Evolutionary conservation across 306 rosid genomes (phyloP).

Genomic region (Crataegus laevigata): DNA sequence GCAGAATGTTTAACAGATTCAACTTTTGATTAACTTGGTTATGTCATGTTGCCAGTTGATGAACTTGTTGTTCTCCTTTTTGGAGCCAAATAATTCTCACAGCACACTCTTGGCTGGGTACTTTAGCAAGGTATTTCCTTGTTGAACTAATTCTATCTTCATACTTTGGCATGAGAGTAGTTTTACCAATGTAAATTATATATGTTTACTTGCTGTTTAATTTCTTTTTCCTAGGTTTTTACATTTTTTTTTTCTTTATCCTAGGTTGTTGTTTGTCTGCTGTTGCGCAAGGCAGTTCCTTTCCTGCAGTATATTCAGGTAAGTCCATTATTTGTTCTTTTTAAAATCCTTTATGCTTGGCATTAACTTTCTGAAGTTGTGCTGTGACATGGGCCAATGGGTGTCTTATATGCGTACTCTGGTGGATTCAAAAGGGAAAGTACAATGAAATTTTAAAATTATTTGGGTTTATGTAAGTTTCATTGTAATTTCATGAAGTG

Average conservation of each 20-base stretch:
- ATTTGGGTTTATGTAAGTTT: background rate
- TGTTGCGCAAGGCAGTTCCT: conserved; percentile 91
- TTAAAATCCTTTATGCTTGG: background rate
- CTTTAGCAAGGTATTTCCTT: conserved; percentile 82
- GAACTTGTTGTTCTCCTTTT: conserved; percentile 82
- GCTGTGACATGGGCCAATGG: background rate
- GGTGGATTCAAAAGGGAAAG: background rate
- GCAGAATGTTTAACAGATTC: background rate
- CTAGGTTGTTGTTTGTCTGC: conserved; percentile 91
- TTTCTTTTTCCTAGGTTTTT: background rate
- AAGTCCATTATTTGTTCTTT: conserved; percentile 28
- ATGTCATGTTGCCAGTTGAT: conserved; percentile 67
- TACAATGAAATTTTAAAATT: background rate
- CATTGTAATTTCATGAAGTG: background rate
- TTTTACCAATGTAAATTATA: background rate
- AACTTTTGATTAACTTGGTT: conserved; percentile 28
- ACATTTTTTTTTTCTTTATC: conserved; percentile 28
- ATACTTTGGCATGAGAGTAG: background rate
- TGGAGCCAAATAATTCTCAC: conserved; percentile 73
- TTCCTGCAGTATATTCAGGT: conserved; percentile 90
- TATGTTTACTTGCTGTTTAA: background rate
- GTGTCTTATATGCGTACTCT: background rate
- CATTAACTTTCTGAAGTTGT: background rate
- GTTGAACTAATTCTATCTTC: conserved; percentile 6
- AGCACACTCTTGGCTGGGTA: conserved; percentile 90